These are phyloP conservation scores for Jackrogersella minutella DNA, from an alignment of 495 filamentous ascomycete genomes.

Conservation along the genomic window DNA sequence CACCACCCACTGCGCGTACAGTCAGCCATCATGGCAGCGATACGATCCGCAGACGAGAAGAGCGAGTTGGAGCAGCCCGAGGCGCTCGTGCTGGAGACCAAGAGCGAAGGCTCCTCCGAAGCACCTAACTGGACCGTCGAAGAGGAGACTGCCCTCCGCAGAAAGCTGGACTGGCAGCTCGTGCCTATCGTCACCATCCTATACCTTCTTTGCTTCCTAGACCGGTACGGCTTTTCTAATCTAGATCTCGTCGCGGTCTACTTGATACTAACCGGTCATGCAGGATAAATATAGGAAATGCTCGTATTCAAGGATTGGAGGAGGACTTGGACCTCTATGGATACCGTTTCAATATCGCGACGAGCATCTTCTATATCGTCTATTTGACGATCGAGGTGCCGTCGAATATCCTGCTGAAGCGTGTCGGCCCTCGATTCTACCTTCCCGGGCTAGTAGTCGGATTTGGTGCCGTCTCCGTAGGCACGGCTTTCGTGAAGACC, in stretches of 20 bases:
- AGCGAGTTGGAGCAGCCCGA: conserved; percentile 32
- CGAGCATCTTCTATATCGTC: conserved; percentile 71
- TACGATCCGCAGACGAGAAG: conserved; percentile 40
- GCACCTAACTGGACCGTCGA: conserved; percentile 52
- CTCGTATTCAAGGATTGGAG: conserved; percentile 67
- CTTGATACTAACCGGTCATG: conserved; percentile 37
- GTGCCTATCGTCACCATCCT: conserved; percentile 62
- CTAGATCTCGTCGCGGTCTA: background rate
- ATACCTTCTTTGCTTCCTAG: conserved; percentile 62
- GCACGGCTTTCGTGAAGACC: conserved; percentile 54
- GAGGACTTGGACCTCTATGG: conserved; percentile 61
- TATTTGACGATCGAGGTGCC: conserved; percentile 73
- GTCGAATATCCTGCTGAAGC: conserved; percentile 70
- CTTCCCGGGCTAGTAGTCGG: conserved; percentile 65
- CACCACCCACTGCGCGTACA: background rate
- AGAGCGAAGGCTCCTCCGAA: conserved; percentile 39
- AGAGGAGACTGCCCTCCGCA: conserved; percentile 60
- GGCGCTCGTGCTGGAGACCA: conserved; percentile 37
- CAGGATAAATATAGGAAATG: conserved; percentile 71
- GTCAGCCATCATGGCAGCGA: conserved; percentile 32
- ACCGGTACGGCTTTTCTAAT: conserved; percentile 44
- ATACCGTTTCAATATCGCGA: conserved; percentile 65
- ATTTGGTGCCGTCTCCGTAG: conserved; percentile 56
- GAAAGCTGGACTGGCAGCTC: conserved; percentile 60
- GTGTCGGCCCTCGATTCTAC: conserved; percentile 66